A percentile compares a stretch with the other conserved stretches of the same genome.
These are phyloP conservation scores for Colletotrichum noveboracense DNA, from an alignment of 2,329 filamentous ascomycete genomes.

Conservation along the genomic window DNA sequence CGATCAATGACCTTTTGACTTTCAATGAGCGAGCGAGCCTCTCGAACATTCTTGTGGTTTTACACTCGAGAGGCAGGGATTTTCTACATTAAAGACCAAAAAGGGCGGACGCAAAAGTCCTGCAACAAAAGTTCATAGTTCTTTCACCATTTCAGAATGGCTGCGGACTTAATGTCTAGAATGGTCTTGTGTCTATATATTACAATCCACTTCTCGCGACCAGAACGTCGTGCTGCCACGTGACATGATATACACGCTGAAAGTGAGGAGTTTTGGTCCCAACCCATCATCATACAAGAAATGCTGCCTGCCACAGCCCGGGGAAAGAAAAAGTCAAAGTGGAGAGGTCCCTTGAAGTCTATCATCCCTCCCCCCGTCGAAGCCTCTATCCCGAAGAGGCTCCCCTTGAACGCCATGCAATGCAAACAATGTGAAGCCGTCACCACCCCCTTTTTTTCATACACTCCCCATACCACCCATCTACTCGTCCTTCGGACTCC, in stretches of 20 bases:
- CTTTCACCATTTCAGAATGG: not conserved
- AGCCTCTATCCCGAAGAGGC: not conserved
- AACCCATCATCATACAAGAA: not conserved
- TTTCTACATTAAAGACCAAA: not conserved
- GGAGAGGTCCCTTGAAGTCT: not conserved
- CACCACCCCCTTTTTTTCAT: not conserved
- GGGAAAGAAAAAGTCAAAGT: not conserved
- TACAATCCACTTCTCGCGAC: not conserved
- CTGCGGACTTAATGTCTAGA: not conserved
- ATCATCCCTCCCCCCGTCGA: not conserved
- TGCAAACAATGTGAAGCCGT: conserved; percentile 9
- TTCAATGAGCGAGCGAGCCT: not conserved
- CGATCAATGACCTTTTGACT: not conserved
- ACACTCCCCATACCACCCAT: not conserved
- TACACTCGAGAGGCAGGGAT: not conserved
- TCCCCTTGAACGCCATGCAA: conserved; percentile 24
- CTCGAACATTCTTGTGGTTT: not conserved
- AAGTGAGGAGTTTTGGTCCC: conserved; percentile 10
- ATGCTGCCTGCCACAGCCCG: not conserved
- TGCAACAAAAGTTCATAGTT: not conserved
- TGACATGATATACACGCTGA: not conserved
- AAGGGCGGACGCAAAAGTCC: not conserved
- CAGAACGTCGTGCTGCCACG: too few relatives aligned
- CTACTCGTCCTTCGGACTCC: conserved; percentile 71
- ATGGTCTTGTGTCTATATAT: not conserved